Evolutionary conservation across 1,284 basidiomycete genomes (phyloP), one percentile per base, ranked within the genome.

Genomic region (Trametes polyzona): DNA sequence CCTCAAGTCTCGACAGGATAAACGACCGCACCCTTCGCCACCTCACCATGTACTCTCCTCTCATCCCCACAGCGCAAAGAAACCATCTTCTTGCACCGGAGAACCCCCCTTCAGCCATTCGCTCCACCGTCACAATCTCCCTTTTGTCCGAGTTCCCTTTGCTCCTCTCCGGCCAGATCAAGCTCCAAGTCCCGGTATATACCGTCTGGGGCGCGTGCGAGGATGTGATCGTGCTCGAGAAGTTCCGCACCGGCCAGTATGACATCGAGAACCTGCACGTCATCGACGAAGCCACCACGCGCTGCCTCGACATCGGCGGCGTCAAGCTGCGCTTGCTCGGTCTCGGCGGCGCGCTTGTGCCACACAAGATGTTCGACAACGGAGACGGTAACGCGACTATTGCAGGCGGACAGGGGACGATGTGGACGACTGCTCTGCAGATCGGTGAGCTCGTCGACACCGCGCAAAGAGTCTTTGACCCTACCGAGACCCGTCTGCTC

Each of bases 121-220:
- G 92, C 66, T 77, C 85, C 58, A 83, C 84, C 40, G 78, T 89
- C 69, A 82, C 80, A 71, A 87, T 87, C 65, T 86, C 81, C 65
- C 83, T 87, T 30, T 87, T 99, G 53, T 96, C 95, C 47, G 95
- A 98, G 73, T 98, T 99, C 71, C 95, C 96, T 7, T 84, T 93
- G 41, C 85, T 99, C 11, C 85, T 97, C 49, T 86, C 89, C 4
- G 94, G 95, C 46, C 90, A 94, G 63, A 84, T 96, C 76, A 92
- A 91, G 69, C 86, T 98, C 55, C 83, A 88, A 46, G 83, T 98
- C 4, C 96, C 96, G 32, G 95, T 99, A 24, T 98, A 91, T 77
- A 96, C 96, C 47, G 93, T 98, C 42, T 97, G 93, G 88, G 97
- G 97, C 30, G 93, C 97, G 23, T 98, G 97, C 70, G 97, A 99